Percentiles rank a stretch among this genome's conserved stretches.
These are phyloP conservation scores for Suillus spraguei DNA, from an alignment of 768 basidiomycete species.

Conservation along the genomic window DNA sequence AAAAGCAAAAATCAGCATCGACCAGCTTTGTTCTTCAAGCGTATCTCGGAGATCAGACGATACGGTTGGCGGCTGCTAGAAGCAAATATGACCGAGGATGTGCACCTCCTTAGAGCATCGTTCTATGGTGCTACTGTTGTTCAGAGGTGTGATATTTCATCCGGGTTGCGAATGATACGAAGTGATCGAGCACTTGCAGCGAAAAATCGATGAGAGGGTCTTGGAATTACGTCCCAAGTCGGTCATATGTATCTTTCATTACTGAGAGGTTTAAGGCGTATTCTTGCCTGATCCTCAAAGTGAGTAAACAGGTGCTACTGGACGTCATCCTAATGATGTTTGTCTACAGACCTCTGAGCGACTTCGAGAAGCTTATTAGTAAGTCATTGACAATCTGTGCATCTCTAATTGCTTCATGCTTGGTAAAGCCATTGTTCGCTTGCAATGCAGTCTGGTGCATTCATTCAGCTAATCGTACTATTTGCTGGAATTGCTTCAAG, in stretches of 20 bases:
- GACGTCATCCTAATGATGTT: constrained; percentile 9
- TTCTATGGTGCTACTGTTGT: constrained; percentile 31
- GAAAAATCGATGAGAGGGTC: constrained; percentile 55
- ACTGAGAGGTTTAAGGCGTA: constrained; percentile 39
- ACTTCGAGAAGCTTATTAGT: constrained; percentile 58
- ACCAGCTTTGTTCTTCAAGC: constrained; percentile 63
- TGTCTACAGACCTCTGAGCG: constrained; percentile 45
- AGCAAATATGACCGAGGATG: constrained; percentile 20
- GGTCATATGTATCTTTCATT: constrained; percentile 34
- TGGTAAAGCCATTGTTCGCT: constrained; percentile 56
- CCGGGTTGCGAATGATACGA: too few species aligned
- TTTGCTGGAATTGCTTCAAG: constrained; percentile 65
- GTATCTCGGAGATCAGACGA: constrained; percentile 60
- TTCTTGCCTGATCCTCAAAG: constrained; percentile 48
- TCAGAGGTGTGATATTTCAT: constrained; percentile 7
- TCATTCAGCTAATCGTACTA: constrained; percentile 66
- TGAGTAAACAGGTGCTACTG: constrained; percentile 23
- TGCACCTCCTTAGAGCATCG: constrained; percentile 30
- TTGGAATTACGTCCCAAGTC: constrained; percentile 64
- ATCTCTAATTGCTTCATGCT: constrained; percentile 3
- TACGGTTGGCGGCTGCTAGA: constrained; percentile 36
- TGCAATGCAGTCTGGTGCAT: constrained; percentile 73
- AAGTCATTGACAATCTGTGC: constrained; percentile 20
- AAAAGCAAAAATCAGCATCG: constrained; percentile 74
- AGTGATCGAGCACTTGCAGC: constrained; percentile 32